Conservation (phyloP, 768 basidiomycete species). For the Termitomyces sp. region DNA sequence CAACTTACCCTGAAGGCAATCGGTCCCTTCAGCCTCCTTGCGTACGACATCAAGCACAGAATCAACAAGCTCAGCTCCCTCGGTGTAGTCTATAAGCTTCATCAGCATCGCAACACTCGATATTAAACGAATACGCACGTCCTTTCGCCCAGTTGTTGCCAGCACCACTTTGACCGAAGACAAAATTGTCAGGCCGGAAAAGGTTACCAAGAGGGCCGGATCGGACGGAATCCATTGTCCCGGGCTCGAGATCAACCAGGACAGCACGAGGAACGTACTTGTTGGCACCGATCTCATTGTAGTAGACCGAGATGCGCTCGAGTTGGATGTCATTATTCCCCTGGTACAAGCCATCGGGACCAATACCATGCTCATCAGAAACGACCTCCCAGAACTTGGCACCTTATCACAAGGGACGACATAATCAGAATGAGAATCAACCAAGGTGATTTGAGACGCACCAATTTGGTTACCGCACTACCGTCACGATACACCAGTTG, state of each 20-base stretch:
- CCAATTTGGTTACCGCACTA: slow-evolving; percentile 99
- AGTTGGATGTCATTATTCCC: slow-evolving; percentile 94
- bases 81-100: slow-evolving; percentile 65
- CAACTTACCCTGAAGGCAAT: slow-evolving; percentile 87
- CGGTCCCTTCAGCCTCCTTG: slow-evolving; percentile 97
- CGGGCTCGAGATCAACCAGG: slow-evolving; percentile 95
- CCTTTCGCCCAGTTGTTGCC: slow-evolving; percentile 99
- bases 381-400: slow-evolving; percentile 98
- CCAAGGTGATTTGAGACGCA: slow-evolving; percentile 33
- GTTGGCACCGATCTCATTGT: slow-evolving; percentile 91
- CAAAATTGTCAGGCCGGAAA: slow-evolving; percentile 98
- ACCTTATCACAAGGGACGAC: slow-evolving; percentile 41
- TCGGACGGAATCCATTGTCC: slow-evolving; percentile 91
- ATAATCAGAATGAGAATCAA: slow-evolving; percentile 16
- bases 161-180: slow-evolving; percentile 96
- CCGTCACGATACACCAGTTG: slow-evolving; percentile 22
- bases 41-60: slow-evolving; percentile 96
- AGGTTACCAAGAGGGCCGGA: slow-evolving; percentile 85
- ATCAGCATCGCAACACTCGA: background rate
- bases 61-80: slow-evolving; percentile 98
- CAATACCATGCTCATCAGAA: slow-evolving; percentile 97
- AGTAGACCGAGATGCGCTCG: slow-evolving; percentile 97
- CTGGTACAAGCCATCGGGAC: slow-evolving; percentile 88
- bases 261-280: slow-evolving; percentile 99
- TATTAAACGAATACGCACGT: slow-evolving; percentile 53